Conservation (phyloP, 2,329 filamentous ascomycete species). For the Metarhizium robertsii region DNA sequence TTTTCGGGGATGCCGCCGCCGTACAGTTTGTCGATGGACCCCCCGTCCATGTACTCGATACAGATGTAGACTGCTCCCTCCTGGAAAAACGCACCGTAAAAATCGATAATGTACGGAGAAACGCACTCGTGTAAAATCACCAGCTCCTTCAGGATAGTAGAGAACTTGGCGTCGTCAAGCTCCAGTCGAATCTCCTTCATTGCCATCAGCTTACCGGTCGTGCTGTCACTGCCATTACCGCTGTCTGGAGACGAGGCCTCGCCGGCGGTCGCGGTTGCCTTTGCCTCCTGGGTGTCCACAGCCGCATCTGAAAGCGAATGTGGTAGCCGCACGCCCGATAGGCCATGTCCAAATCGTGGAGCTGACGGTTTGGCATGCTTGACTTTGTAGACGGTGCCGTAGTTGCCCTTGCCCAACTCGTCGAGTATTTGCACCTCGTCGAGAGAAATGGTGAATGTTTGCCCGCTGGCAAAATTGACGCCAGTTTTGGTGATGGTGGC, state of each 20-base stretch:
- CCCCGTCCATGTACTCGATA: conserved; percentile 98
- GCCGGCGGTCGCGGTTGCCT: conserved; percentile 17
- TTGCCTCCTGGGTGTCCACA: conserved; percentile 12
- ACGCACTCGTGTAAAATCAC: conserved; percentile 92
- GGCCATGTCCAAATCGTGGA: conserved; percentile 49
- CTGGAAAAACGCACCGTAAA: conserved; percentile 98
- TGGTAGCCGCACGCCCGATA: conserved; percentile 36
- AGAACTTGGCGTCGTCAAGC: conserved; percentile 92
- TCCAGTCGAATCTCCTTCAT: conserved; percentile 99
- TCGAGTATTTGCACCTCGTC: conserved; percentile 91
- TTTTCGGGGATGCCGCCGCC: conserved; percentile 81
- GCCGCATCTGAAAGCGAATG: conserved; percentile 27
- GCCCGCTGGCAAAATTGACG: conserved; percentile 85
- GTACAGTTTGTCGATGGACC: conserved; percentile 95
- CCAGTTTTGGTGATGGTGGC: conserved; percentile 82
- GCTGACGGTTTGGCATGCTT: conserved; percentile 62
- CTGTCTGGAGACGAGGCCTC: conserved; percentile 12
- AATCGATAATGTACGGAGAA: conserved; percentile 95
- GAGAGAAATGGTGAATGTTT: conserved; percentile 85
- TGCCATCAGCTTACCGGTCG: conserved; percentile 80
- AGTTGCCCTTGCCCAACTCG: conserved; percentile 95
- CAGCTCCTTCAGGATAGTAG: conserved; percentile 93
- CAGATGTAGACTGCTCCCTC: conserved; percentile 98
- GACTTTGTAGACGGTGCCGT: conserved; percentile 96
- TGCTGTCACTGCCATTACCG: conserved; percentile 31